Base-by-base conservation (phyloP, 306 rosid species). In the Boehmeria nivea region DNA sequence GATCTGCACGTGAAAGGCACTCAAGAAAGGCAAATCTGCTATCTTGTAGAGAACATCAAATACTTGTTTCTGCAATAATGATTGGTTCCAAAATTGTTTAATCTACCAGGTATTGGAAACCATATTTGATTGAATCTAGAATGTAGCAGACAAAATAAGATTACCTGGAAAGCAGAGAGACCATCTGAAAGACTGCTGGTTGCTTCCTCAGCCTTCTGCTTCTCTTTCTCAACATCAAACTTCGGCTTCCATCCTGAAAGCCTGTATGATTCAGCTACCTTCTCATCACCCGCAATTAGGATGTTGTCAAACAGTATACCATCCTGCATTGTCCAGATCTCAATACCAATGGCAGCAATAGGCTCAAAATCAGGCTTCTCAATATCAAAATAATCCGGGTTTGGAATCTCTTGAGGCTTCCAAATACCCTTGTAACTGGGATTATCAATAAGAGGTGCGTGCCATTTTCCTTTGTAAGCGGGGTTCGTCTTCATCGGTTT, bases 281-380 rank as follows among this genome's bases (percentile, higher is more conserved):
- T 84, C 67, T 82, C 98, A 57, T 87, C 94, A 31, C 60, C 63
- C 2, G 89, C 77, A 16, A 90, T 87, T 75, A 90, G 65, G 68
- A 90, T 47, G 55, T 87, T 87, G 83, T 90, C 98, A 47, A 90
- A 90, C 83, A 87, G 61, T 44, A 90, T 74, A 22, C 98, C 98
- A 39, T 84, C 95, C 58, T 90, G 95, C 98, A 90, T 90, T 38
- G 98, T 90, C 98, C 98, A 90, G 61, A 90, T 90, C 78, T 90
- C 98, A 66, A 90, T 90, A 42, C 98, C 98, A 45, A 90, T 61
- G 11, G 95, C 98, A 59, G 87, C 87, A 6, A 90, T 68, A 21
- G 95, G 83, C 64, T 90, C 98, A 58, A 87, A 84, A 62, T 87
- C 67, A 26, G 98, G 95, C 43, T 76, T 80, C 39, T 78, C 82